Base-by-base conservation (phyloP, 345 rosid genomes). In the Bretschneidera sinensis region DNA sequence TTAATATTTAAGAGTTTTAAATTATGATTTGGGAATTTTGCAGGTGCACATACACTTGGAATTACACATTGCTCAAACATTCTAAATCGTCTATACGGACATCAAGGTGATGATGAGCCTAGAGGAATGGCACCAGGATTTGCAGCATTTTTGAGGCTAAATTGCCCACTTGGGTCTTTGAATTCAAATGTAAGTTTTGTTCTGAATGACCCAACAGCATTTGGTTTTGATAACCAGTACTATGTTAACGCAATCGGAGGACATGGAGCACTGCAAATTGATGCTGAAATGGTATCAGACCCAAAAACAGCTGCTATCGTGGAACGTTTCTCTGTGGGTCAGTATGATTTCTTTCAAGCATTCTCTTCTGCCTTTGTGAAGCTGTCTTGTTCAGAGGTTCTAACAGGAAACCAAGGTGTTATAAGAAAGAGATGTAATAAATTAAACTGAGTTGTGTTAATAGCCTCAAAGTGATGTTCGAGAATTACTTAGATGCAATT, bases 301-400 rank as follows among this genome's bases (percentile, higher is more conserved):
- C 75, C 79, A n/a, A 60, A 67, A 25, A 78, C 83, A 17, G 73
- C 75, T 14, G 65, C 63, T 0, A 22, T 72, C 16, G 66, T 72
- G 0, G 66, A 74, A 62, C 75, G 62, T 24, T 78, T 78, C 66
- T 73, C 75, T 22, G 69, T 65, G 50, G 61, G 75, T 60, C 62
- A 71, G 24, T 60, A 59, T 21, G 72, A 70, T 51, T 78, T 78
- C 72, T 71, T 78, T 43, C 62, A 43, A 35, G 76, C 72, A 0
- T 78, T 78, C 58, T 65, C 77, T 48, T 78, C 82, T 11, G 79
- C 77, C 17, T 78, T 78, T 60, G 72, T 71, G 13, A 78, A 78
- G 50, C 53, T 78, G 23, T 74, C 82, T 53, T 39, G 66, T 23
- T 62, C 68, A 39, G 63, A 56, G 0, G 79, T 78, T 51, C 57